Conservation (phyloP, 805 yeast species). For the Gaillardinia entomophila region DNA sequence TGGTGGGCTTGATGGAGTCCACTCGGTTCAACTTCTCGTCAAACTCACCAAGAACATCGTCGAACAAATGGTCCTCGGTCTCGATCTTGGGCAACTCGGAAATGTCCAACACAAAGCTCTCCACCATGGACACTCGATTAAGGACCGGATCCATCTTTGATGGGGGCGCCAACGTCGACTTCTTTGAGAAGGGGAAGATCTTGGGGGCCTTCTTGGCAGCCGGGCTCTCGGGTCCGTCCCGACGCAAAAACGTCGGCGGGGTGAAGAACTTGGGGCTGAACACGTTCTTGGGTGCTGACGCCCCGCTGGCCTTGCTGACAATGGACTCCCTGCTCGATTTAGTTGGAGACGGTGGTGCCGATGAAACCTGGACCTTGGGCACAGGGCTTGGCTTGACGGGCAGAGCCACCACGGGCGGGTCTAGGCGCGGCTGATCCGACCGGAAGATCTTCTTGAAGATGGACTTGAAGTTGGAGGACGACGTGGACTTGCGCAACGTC, state of each 20-base stretch:
- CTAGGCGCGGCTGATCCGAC: not conserved
- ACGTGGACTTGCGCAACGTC: not conserved
- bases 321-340: too few species aligned
- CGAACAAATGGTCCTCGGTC: constrained; percentile 20
- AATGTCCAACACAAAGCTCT: not conserved
- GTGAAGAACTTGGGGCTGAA: not conserved
- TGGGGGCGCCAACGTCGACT: not conserved
- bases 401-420: not conserved
- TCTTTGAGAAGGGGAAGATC: not conserved
- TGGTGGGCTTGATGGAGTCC: not conserved
- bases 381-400: not conserved
- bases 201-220: not conserved
- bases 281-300: not conserved
- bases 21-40: constrained; percentile 14
- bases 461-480: not conserved
- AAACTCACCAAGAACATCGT: constrained; percentile 20
- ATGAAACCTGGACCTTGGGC: not conserved
- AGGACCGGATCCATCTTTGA: not conserved
- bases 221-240: not conserved
- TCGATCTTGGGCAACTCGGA: constrained; percentile 21
- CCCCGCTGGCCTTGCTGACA: not conserved
- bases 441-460: not conserved
- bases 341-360: not conserved
- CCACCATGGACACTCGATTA: not conserved
- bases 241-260: not conserved